Evolutionary conservation across 2,329 filamentous ascomycete species (phyloP), one percentile per base, ranked within the genome.

Genomic region (Nemania sp.): DNA sequence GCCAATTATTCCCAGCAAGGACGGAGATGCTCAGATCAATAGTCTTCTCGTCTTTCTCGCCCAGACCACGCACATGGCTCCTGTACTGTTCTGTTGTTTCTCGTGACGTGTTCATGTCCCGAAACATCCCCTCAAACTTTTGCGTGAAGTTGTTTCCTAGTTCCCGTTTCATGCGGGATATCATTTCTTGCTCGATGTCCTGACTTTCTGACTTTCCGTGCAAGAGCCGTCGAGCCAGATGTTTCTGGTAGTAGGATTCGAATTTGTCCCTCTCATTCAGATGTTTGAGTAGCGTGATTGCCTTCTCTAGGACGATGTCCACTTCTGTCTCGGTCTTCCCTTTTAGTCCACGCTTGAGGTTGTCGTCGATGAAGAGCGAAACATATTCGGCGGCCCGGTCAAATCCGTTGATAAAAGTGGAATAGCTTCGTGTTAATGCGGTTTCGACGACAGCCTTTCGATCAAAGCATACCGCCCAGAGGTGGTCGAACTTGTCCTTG

Each of bases 241-340:
- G 94, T 70, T 96, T 96, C 77, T 97, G 96, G 77, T 99, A 97
- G 72, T 99, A 99, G 4, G 89, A 85, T 75, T 99, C 93, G 66
- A 99, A 97, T 62, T 96, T 80, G 69, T 99, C 94, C 73, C 93
- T 94, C 66, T 97, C 93, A 50, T 86, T 84, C 31, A 99, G 82
- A 64, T 96, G 97, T 40, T 91, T 86, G 47, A 99, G 81, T 6
- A 99, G 77, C 0, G 88, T 84, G 56, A 96, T 95, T 11, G 92
- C 92, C 68, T 94, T 96, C 54, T 97, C 92, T 34, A 97, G 77
- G 1, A 96, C 83, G 6, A 75, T 72, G 64, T 97, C 93, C 12
- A 97, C 83, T 68, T 97, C 93, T 23, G 80, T 80, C 64, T 97
- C 94, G 0, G 90, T 93, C 77, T 95, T 96, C 58, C 91, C 91